Evolutionary conservation across 202 grass and related monocot genomes (phyloP).

Genomic region (Musa balbisiana): DNA sequence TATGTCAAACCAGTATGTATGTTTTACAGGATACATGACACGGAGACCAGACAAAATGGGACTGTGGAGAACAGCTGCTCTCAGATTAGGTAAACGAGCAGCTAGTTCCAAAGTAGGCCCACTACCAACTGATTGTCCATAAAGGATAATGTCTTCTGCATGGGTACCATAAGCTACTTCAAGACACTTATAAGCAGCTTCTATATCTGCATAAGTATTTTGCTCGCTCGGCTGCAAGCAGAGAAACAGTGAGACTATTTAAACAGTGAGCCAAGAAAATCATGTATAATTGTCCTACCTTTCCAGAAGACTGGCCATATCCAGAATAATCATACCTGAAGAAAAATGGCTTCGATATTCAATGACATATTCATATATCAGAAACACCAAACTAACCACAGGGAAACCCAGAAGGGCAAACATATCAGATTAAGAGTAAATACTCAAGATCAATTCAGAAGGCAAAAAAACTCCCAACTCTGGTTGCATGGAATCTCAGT

Average conservation of each 20-base stretch:
- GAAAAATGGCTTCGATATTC: background rate
- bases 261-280: background rate
- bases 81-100: slow-evolving; percentile 14
- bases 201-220: slow-evolving; percentile 28
- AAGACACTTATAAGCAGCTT: slow-evolving; percentile 16
- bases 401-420: no score
- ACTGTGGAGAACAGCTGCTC: slow-evolving; percentile 24
- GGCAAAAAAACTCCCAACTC: no score
- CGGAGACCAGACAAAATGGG: slow-evolving; percentile 27
- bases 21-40: slow-evolving; percentile 28
- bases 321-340: slow-evolving; percentile 97
- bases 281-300: slow-evolving; percentile 39
- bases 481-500: no score
- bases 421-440: no score
- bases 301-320: slow-evolving; percentile 93
- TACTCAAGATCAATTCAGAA: no score
- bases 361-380: background rate
- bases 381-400: no score
- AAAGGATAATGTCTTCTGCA: slow-evolving; percentile 14
- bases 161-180: slow-evolving; percentile 12
- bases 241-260: background rate
- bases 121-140: slow-evolving; percentile 24
- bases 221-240: slow-evolving; percentile 21
- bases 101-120: slow-evolving; percentile 20
- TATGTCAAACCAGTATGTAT: slow-evolving; percentile 27